phyloP scores from a whole-genome alignment of 2,329 filamentous ascomycete species.

The Rhynchosporium agropyri region DNA sequence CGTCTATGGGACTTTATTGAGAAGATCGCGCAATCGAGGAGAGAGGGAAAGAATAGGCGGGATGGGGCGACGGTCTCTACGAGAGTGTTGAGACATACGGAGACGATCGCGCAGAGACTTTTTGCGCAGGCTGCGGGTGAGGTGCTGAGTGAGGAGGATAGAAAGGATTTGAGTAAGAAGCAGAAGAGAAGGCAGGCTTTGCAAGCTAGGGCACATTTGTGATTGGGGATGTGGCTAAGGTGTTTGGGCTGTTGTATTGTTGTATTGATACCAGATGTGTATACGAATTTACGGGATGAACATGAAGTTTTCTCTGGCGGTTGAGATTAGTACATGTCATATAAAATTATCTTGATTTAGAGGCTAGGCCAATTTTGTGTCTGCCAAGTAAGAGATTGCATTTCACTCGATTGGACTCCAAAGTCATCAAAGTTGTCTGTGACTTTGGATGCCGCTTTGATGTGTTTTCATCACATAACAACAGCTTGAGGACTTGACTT shows the following conservation, averaged over 20 bases:
- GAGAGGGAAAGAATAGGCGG: conserved; percentile 95
- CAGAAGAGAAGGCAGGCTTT: conserved; percentile 51
- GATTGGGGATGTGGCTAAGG: conserved; percentile 21
- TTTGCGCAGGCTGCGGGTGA: conserved; percentile 56
- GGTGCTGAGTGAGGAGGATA: conserved; percentile 54
- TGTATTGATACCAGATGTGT: conserved; percentile 28
- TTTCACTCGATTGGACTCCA: too few species aligned
- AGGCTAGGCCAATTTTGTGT: background rate
- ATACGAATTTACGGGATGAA: conserved; percentile 16
- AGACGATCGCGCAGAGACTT: conserved; percentile 69
- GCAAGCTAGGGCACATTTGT: conserved; percentile 56
- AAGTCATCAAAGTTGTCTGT: too few species aligned
- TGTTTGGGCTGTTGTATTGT: conserved; percentile 2
- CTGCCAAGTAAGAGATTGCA: too few species aligned
- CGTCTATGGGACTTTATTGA: conserved; percentile 91
- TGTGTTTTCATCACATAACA: too few species aligned
- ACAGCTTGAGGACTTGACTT: too few species aligned
- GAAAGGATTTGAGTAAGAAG: conserved; percentile 50
- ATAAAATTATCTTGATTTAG: too few species aligned
- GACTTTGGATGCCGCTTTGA: too few species aligned
- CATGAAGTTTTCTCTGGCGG: background rate
- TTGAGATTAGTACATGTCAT: background rate
- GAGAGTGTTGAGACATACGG: conserved; percentile 76
- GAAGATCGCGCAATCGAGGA: conserved; percentile 76
- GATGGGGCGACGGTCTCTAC: conserved; percentile 88